These are phyloP conservation scores for Stereum hirsutum DNA, from an alignment of 1,284 basidiomycete species.

Conservation along the genomic window DNA sequence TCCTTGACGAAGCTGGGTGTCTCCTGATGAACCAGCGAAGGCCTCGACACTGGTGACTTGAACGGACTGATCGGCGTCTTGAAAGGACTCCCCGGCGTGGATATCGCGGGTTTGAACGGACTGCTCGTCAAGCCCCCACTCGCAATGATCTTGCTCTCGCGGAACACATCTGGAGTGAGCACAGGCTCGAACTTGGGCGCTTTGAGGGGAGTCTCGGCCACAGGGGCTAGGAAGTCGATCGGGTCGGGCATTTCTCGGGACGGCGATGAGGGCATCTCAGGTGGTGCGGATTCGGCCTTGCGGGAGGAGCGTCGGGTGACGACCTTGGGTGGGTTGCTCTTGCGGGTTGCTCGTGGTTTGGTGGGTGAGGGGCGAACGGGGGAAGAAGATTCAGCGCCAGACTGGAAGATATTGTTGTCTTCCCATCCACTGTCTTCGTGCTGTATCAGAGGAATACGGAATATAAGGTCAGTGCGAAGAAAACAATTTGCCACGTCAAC, in stretches of 20 bases:
- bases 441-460: too few relatives aligned
- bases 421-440: slow-evolving; percentile 80
- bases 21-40: too few relatives aligned
- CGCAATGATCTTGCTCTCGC: slow-evolving; percentile 9
- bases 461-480: slow-evolving; percentile 4
- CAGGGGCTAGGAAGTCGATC: slow-evolving; percentile 5
- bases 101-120: too few relatives aligned
- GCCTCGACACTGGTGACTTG: too few relatives aligned
- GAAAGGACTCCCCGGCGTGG: too few relatives aligned
- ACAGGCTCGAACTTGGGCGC: slow-evolving; percentile 46
- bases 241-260: slow-evolving; percentile 12
- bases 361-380: slow-evolving; percentile 51
- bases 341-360: slow-evolving; percentile 32
- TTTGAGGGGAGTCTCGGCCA: slow-evolving; percentile 19
- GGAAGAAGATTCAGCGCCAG: slow-evolving; percentile 71
- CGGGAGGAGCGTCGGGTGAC: slow-evolving; percentile 34
- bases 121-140: too few relatives aligned
- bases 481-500: neutral
- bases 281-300: slow-evolving; percentile 66
- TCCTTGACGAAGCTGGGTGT: too few relatives aligned
- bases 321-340: slow-evolving; percentile 25
- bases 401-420: slow-evolving; percentile 79
- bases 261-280: slow-evolving; percentile 33
- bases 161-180: slow-evolving; percentile 30
- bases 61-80: too few relatives aligned